Evolutionary conservation across 345 rosid genomes (phyloP).

Genomic region (Linum lewisii): DNA sequence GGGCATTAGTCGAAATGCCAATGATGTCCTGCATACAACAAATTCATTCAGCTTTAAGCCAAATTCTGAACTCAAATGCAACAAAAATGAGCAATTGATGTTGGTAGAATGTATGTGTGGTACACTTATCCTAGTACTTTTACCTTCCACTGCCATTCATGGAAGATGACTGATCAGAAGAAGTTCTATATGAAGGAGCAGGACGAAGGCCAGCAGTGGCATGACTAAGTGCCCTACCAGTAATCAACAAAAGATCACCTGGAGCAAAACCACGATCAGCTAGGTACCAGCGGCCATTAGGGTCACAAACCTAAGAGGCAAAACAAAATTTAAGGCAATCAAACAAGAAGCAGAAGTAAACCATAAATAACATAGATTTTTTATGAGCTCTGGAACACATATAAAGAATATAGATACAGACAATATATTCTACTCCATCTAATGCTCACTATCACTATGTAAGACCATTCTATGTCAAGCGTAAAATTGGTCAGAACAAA

Average conservation of each 20-base stretch:
- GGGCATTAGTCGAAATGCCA: constrained; percentile 93
- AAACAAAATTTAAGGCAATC: neutral
- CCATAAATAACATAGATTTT: constrained; percentile 7
- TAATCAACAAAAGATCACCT: constrained; percentile 73
- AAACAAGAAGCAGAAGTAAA: constrained; percentile 10
- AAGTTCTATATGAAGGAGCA: constrained; percentile 61
- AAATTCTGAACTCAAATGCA: constrained; percentile 8
- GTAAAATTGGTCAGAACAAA: constrained; percentile 4
- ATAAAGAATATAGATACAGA: no score
- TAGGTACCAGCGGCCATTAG: constrained; percentile 90
- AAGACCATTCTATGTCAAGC: constrained; percentile 7
- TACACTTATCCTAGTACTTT: neutral
- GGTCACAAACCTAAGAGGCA: constrained; percentile 75
- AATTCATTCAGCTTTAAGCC: constrained; percentile 11
- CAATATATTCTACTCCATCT: no score
- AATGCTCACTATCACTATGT: neutral
- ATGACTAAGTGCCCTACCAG: constrained; percentile 92
- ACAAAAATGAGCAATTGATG: neutral
- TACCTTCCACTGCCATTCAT: constrained; percentile 69
- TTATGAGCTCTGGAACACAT: no score
- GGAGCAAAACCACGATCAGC: constrained; percentile 73
- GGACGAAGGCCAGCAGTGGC: constrained; percentile 95
- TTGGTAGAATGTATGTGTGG: neutral
- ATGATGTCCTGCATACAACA: constrained; percentile 49
- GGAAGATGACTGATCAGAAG: constrained; percentile 41